Evolutionary conservation across 345 rosid genomes (phyloP).

Genomic region (Acer saccharum): DNA sequence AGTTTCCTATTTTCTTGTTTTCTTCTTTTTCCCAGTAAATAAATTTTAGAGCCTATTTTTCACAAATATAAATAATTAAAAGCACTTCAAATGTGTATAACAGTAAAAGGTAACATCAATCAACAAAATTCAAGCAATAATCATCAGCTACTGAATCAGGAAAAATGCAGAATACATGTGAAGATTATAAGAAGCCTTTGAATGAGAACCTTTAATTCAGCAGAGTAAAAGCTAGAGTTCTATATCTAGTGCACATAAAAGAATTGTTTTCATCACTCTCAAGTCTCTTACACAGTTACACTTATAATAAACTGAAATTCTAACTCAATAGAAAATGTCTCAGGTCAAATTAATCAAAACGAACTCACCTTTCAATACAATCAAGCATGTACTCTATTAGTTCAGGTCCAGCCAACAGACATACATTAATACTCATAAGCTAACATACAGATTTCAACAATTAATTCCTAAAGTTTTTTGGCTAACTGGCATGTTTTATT

Average conservation of each 20-base stretch:
- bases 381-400: no score
- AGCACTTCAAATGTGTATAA: neutral
- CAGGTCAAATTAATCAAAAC: conserved; percentile 1
- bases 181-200: neutral
- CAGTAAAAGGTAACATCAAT: neutral
- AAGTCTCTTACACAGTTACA: neutral
- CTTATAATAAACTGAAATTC: neutral
- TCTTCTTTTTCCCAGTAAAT: no score
- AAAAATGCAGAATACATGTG: neutral
- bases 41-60: no score
- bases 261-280: neutral
- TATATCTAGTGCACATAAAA: neutral
- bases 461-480: neutral
- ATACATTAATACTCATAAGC: neutral
- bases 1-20: no score
- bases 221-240: neutral
- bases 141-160: neutral
- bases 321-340: neutral
- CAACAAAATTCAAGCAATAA: neutral
- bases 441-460: neutral
- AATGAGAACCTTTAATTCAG: neutral
- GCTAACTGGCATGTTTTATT: neutral
- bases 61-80: neutral
- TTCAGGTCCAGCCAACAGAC: neutral
- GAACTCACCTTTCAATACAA: no score